A percentile compares a stretch with the other conserved stretches of the same genome.
These are phyloP conservation scores for Nyctanthes arbortristis DNA, from an alignment of 257 asterid species.

Conservation along the genomic window DNA sequence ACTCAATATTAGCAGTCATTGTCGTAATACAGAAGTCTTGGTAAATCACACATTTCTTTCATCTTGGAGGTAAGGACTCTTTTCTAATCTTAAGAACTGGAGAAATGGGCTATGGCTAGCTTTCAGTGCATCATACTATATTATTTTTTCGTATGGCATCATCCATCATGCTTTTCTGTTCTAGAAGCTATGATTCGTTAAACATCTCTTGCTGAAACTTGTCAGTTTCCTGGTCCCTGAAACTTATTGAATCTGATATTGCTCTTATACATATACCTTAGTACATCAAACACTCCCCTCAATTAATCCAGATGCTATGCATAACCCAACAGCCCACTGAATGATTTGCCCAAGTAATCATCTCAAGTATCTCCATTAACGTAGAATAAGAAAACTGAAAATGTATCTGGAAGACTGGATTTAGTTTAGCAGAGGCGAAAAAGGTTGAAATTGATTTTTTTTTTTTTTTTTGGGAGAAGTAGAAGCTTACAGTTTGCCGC, in stretches of 20 bases:
- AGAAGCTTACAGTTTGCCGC: not conserved
- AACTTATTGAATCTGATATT: not conserved
- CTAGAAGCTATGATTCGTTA: not conserved
- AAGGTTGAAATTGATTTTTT: not conserved
- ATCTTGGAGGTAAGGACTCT: not conserved
- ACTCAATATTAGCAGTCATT: conserved; percentile 11
- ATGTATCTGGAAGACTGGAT: conserved; percentile 3
- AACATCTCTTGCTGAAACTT: not conserved
- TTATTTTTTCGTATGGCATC: not conserved
- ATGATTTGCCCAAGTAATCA: not conserved
- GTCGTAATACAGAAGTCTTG: conserved; percentile 2
- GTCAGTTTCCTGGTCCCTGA: not conserved
- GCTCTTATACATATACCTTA: not conserved
- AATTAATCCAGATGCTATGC: not conserved
- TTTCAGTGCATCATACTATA: not conserved
- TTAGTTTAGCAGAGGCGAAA: not conserved
- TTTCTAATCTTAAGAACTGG: not conserved
- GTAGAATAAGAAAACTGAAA: not conserved
- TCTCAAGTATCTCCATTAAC: not conserved
- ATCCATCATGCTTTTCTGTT: not conserved
- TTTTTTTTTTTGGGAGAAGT: not conserved
- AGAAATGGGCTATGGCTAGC: not conserved
- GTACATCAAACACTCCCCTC: not conserved
- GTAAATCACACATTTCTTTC: conserved; percentile 6
- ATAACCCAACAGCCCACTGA: not conserved